Evolutionary conservation across 2,329 filamentous ascomycete genomes (phyloP).

Genomic region (Diaporthe australafricana): DNA sequence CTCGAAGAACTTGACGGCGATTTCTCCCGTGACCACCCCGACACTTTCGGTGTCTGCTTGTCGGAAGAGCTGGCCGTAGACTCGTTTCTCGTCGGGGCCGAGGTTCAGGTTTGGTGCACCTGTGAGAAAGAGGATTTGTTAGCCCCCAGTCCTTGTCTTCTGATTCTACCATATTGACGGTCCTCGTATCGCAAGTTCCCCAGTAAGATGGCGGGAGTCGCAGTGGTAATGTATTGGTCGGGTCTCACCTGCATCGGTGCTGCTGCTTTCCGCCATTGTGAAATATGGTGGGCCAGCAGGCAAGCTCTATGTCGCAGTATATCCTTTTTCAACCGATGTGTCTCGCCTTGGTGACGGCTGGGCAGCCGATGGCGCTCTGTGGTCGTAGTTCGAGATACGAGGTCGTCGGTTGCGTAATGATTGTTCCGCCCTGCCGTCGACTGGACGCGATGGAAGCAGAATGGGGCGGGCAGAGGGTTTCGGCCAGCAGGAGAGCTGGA

Average conservation of each 20-base stretch:
- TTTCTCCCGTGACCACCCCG: slow-evolving; percentile 94
- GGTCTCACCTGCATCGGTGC: slow-evolving; percentile 34
- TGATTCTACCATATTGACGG: not conserved
- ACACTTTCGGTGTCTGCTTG: slow-evolving; percentile 92
- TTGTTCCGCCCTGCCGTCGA: not conserved
- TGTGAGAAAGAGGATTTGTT: slow-evolving; percentile 43
- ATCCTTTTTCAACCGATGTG: not conserved
- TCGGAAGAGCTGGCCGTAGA: slow-evolving; percentile 92
- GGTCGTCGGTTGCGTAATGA: not conserved
- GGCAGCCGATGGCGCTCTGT: not conserved
- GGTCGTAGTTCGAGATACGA: slow-evolving; percentile 4
- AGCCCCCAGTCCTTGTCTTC: not conserved
- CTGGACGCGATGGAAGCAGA: slow-evolving; percentile 3
- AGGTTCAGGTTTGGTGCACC: slow-evolving; percentile 82
- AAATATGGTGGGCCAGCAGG: slow-evolving; percentile 3
- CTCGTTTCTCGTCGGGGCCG: slow-evolving; percentile 89
- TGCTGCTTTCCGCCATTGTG: slow-evolving; percentile 37
- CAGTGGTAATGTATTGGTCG: not conserved
- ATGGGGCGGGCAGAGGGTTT: not conserved
- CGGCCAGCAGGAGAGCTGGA: not conserved
- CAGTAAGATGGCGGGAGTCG: not conserved
- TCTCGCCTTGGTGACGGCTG: not conserved
- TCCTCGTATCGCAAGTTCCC: not conserved
- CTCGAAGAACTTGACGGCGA: slow-evolving; percentile 97
- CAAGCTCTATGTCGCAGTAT: not conserved